Conservation (phyloP, 1,284 basidiomycete species). For the Ceratobasidium sp. region DNA sequence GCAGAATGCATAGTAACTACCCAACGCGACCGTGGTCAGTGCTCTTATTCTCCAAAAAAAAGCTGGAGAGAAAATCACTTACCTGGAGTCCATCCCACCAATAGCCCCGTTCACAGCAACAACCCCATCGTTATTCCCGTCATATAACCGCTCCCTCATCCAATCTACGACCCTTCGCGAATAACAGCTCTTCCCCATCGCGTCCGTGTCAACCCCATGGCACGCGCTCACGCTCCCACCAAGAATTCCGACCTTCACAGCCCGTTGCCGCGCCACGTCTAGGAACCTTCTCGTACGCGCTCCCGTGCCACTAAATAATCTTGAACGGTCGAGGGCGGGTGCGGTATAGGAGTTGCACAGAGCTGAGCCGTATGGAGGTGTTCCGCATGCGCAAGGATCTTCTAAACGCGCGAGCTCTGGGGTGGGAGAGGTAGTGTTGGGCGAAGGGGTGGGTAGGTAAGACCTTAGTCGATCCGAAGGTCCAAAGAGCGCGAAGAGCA, state of each 20-base stretch:
- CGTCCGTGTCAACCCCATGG: slow-evolving; percentile 42
- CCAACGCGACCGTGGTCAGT: not conserved
- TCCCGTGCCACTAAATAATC: slow-evolving; percentile 38
- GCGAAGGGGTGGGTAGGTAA: not conserved
- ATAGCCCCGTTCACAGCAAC: slow-evolving; percentile 41
- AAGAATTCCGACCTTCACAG: slow-evolving; percentile 43
- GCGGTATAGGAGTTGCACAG: slow-evolving; percentile 41
- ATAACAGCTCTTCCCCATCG: slow-evolving; percentile 43
- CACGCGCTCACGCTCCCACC: slow-evolving; percentile 45
- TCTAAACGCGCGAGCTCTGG: not conserved
- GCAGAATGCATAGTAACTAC: slow-evolving; percentile 44
- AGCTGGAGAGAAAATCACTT: not conserved
- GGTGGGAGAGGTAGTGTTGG: slow-evolving; percentile 23
- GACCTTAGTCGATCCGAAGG: slow-evolving; percentile 35
- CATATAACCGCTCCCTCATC: slow-evolving; percentile 40
- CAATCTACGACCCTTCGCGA: slow-evolving; percentile 42
- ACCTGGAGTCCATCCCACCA: slow-evolving; percentile 45
- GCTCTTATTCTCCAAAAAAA: not conserved
- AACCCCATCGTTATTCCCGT: slow-evolving; percentile 33
- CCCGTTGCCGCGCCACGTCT: slow-evolving; percentile 15
- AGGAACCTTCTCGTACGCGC: slow-evolving; percentile 40
- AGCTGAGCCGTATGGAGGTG: slow-evolving; percentile 31
- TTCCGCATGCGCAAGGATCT: slow-evolving; percentile 38
- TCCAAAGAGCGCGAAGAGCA: slow-evolving; percentile 31
- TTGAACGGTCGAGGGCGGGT: slow-evolving; percentile 41